Percentiles rank a stretch among this genome's conserved stretches.
Conservation (phyloP, 2,329 filamentous ascomycete genomes). For the Bipolaris oryzae region DNA sequence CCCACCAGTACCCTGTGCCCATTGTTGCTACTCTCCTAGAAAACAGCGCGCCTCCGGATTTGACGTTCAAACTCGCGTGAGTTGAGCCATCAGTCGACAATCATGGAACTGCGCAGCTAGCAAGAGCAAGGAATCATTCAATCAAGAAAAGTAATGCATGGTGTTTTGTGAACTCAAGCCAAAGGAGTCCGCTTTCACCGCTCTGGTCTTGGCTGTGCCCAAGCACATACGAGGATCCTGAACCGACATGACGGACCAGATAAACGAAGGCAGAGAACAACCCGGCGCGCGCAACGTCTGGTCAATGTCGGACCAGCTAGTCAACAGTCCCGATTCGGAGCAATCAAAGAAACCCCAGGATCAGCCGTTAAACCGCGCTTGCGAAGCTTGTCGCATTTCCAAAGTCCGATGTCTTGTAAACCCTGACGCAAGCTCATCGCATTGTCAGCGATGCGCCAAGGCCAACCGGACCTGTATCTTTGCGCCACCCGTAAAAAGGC, state of each 20-base stretch:
- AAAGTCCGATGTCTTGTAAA: constrained; percentile 45
- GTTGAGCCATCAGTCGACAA: constrained; percentile 11
- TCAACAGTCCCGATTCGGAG: constrained; percentile 22
- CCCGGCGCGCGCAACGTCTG: constrained; percentile 14
- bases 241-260: constrained; percentile 19
- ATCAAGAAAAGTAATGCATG: constrained; percentile 5
- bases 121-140: constrained; percentile 5
- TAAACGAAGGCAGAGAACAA: constrained; percentile 11
- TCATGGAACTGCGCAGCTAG: constrained; percentile 18
- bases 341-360: constrained; percentile 32
- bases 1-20: not conserved
- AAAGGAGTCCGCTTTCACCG: not conserved
- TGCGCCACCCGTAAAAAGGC: constrained; percentile 43
- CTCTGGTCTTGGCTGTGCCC: not conserved
- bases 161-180: not conserved
- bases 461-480: constrained; percentile 43
- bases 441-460: constrained; percentile 46
- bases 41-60: not conserved
- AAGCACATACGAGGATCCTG: not conserved
- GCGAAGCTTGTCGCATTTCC: constrained; percentile 45
- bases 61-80: constrained; percentile 3
- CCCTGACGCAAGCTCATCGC: constrained; percentile 30
- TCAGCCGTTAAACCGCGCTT: constrained; percentile 44
- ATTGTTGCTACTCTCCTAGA: not conserved
- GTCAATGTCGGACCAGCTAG: constrained; percentile 22